phyloP scores from a whole-genome alignment of 192 early-diverging fungal species.

The Oehlia diaphana region DNA sequence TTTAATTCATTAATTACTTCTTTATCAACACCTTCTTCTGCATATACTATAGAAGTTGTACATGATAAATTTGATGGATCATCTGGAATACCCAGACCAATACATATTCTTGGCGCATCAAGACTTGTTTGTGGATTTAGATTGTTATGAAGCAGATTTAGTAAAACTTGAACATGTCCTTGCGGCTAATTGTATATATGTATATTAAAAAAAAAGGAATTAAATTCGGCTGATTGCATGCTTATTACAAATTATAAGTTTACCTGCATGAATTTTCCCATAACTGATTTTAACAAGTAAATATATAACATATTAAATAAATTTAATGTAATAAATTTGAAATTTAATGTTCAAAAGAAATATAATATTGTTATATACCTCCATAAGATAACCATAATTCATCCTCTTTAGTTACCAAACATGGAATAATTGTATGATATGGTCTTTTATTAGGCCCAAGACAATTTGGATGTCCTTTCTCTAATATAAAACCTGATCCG shows the following conservation, averaged over 20 bases:
- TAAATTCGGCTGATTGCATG: not conserved
- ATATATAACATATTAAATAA: not conserved
- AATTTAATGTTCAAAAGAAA: not conserved
- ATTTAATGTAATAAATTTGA: slow-evolving; percentile 1
- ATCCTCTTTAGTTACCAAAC: slow-evolving; percentile 54
- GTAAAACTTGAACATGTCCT: slow-evolving; percentile 78
- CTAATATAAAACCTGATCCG: slow-evolving; percentile 64
- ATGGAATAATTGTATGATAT: slow-evolving; percentile 80
- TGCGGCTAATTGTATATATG: slow-evolving; percentile 51
- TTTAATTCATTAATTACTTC: slow-evolving; percentile 47
- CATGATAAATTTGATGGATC: slow-evolving; percentile 2
- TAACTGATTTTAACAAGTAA: slow-evolving; percentile 36
- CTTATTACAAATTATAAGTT: not conserved
- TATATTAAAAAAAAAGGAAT: not conserved
- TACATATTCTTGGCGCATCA: slow-evolving; percentile 68
- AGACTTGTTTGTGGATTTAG: slow-evolving; percentile 65
- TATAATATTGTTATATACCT: slow-evolving; percentile 20
- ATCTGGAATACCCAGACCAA: slow-evolving; percentile 41
- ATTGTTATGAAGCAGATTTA: slow-evolving; percentile 61
- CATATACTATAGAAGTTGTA: slow-evolving; percentile 37
- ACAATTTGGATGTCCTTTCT: slow-evolving; percentile 60
- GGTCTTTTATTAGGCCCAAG: slow-evolving; percentile 69
- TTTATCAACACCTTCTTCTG: slow-evolving; percentile 65
- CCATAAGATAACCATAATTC: slow-evolving; percentile 51
- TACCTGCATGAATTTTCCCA: slow-evolving; percentile 77